A percentile compares a stretch with the other conserved stretches of the same genome.
These are phyloP conservation scores for Albugo laibachii DNA, from an alignment of 352 stramenopile species.

Conservation along the genomic window DNA sequence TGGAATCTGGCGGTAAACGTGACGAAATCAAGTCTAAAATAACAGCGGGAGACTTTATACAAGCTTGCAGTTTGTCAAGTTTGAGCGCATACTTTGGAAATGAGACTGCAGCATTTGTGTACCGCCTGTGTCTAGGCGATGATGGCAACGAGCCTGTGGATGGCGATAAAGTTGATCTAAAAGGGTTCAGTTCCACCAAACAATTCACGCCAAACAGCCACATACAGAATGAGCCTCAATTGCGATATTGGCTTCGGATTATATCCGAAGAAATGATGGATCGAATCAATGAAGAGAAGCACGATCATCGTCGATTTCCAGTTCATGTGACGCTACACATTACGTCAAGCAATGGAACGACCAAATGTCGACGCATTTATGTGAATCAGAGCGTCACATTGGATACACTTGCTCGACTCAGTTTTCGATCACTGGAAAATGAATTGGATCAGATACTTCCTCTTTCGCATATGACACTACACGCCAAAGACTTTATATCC, in stretches of 20 bases:
- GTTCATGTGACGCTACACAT: slow-evolving; percentile 30
- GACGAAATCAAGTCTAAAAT: slow-evolving; percentile 6
- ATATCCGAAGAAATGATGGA: slow-evolving; percentile 54
- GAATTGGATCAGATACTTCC: slow-evolving; percentile 37
- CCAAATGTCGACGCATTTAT: slow-evolving; percentile 21
- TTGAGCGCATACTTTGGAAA: slow-evolving; percentile 29
- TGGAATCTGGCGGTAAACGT: neutral
- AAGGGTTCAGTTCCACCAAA: slow-evolving; percentile 50
- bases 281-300: slow-evolving; percentile 56
- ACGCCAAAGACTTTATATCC: slow-evolving; percentile 48
- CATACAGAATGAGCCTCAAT: slow-evolving; percentile 23
- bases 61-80: slow-evolving; percentile 26
- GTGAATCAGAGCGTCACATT: slow-evolving; percentile 36
- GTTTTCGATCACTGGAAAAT: slow-evolving; percentile 27
- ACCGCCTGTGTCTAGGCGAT: slow-evolving; percentile 32
- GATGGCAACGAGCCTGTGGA: slow-evolving; percentile 56
- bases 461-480: slow-evolving; percentile 26
- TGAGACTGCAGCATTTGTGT: slow-evolving; percentile 35
- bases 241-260: slow-evolving; percentile 59
- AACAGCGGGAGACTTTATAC: slow-evolving; percentile 27
- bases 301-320: slow-evolving; percentile 60
- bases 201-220: slow-evolving; percentile 57
- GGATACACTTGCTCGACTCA: slow-evolving; percentile 26
- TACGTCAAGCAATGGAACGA: slow-evolving; percentile 26
- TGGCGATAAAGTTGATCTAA: slow-evolving; percentile 25